phyloP scores from a whole-genome alignment of 2,329 filamentous ascomycete genomes.

The Thielaviopsis punctulata region DNA sequence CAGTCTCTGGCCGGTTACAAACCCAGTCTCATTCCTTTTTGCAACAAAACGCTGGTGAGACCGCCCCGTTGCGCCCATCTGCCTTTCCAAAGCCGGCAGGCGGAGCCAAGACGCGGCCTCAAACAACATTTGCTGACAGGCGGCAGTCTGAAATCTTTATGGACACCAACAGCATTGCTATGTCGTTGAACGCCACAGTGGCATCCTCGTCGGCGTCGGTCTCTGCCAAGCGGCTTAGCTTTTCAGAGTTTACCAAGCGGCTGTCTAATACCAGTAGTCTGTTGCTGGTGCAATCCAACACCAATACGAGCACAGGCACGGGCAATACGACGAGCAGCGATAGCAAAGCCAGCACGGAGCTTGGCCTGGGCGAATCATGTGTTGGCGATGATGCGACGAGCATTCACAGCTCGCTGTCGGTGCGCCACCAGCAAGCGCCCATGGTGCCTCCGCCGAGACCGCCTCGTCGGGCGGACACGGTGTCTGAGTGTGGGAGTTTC shows the following conservation, averaged over 20 bases:
- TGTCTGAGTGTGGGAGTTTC: background rate
- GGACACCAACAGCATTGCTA: slow-evolving; percentile 1
- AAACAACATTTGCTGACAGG: slow-evolving; percentile 20
- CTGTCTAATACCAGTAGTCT: slow-evolving; percentile 44
- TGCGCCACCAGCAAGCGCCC: background rate
- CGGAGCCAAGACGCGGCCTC: background rate
- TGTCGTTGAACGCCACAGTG: background rate
- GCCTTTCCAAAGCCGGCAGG: slow-evolving; percentile 7
- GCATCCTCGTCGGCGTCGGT: background rate
- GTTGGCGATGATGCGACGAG: background rate
- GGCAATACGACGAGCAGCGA: slow-evolving; percentile 31
- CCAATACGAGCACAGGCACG: slow-evolving; percentile 27
- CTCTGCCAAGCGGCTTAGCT: slow-evolving; percentile 40
- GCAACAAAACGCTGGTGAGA: slow-evolving; percentile 6
- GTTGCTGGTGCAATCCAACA: slow-evolving; percentile 41
- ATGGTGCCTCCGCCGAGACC: slow-evolving; percentile 9
- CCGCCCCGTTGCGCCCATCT: slow-evolving; percentile 7
- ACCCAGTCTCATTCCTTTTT: slow-evolving; percentile 12
- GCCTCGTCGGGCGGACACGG: slow-evolving; percentile 4
- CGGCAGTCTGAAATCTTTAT: slow-evolving; percentile 11
- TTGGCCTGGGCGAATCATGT: slow-evolving; percentile 2
- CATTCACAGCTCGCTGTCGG: background rate
- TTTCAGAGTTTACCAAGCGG: slow-evolving; percentile 42
- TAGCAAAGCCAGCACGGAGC: slow-evolving; percentile 3
- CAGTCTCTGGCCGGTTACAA: slow-evolving; percentile 11